Conservation (phyloP, 148 eudicot species). For the Rhododendron griersonianum region DNA sequence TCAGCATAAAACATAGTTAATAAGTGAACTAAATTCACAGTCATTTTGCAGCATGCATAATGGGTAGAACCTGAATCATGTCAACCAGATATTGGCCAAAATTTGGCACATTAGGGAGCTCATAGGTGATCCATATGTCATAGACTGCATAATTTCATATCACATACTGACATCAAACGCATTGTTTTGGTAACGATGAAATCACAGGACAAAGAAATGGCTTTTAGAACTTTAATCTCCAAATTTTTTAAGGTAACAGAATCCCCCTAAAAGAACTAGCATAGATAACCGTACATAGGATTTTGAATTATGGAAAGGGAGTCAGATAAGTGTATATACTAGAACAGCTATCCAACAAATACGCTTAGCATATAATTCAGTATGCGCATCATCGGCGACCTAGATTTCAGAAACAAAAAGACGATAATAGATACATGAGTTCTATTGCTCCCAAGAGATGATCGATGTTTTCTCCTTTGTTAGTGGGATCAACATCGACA, state of each 20-base stretch:
- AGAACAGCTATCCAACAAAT: slow-evolving; percentile 2
- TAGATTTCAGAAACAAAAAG: neutral
- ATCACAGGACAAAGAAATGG: neutral
- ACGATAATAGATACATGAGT: neutral
- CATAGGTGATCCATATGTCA: slow-evolving; percentile 9
- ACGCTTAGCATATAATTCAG: neutral
- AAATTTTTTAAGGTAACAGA: neutral
- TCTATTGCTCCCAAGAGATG: neutral
- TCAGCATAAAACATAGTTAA: neutral
- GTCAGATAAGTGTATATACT: neutral
- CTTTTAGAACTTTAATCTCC: neutral
- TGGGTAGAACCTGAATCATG: neutral
- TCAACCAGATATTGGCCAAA: neutral
- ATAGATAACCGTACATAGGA: neutral
- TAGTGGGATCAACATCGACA: neutral
- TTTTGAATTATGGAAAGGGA: neutral
- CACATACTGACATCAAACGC: neutral
- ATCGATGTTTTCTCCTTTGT: neutral
- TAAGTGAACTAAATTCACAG: neutral
- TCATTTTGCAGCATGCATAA: neutral
- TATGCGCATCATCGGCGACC: neutral
- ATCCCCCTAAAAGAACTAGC: neutral
- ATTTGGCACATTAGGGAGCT: neutral
- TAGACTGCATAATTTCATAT: neutral
- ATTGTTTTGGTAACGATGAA: neutral